These are phyloP conservation scores for Globisporangium irregulare DNA, from an alignment of 352 stramenopile genomes.

Conservation along the genomic window DNA sequence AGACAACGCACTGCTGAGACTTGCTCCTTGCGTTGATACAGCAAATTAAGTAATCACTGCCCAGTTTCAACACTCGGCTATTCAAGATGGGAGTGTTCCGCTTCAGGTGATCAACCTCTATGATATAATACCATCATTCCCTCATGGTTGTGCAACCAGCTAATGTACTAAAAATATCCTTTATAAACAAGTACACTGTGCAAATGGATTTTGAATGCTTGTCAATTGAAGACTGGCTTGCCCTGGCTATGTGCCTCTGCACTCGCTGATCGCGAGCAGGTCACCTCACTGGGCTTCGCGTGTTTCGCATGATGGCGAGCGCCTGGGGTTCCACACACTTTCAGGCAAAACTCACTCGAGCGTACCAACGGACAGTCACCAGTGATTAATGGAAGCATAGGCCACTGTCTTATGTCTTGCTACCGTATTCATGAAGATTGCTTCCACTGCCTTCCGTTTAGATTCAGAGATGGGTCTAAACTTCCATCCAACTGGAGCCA, in stretches of 20 bases:
- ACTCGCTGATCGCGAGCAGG: slow-evolving; percentile 9
- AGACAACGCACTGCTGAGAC: background rate
- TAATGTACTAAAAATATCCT: background rate
- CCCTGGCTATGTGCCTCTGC: background rate
- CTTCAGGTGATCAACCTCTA: background rate
- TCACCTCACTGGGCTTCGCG: background rate
- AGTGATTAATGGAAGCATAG: background rate
- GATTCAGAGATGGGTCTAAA: too few relatives aligned
- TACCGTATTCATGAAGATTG: too few relatives aligned
- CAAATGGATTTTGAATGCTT: background rate
- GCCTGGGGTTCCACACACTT: background rate
- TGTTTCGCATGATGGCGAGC: slow-evolving; percentile 6
- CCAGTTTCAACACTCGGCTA: background rate
- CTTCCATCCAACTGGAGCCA: background rate
- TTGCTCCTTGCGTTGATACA: background rate
- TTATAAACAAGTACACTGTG: background rate
- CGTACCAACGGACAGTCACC: background rate
- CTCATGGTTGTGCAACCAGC: background rate
- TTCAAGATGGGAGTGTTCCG: background rate
- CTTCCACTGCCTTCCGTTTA: too few relatives aligned
- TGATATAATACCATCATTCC: background rate
- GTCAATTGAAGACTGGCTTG: background rate
- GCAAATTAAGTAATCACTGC: background rate
- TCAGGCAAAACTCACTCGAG: background rate
- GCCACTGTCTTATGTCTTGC: too few relatives aligned